Evolutionary conservation across 2,329 filamentous ascomycete species (phyloP), one percentile per base, ranked within the genome.

Genomic region (Bimuria novae-zelandiae): DNA sequence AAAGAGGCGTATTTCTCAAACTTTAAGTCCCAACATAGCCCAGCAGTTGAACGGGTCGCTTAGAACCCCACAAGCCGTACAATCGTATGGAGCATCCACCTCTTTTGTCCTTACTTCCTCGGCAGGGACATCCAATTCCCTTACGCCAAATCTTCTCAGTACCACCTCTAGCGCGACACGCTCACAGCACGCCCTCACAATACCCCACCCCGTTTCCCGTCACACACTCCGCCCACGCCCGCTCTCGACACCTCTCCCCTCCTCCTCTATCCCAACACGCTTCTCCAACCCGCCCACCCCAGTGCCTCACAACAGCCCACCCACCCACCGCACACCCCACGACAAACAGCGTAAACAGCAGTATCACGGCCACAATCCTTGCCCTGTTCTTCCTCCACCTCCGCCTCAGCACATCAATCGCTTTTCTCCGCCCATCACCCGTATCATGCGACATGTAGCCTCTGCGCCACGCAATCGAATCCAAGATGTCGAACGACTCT

Each of bases 401-500:
- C 27, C 51, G 53, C 16, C 33, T 50, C 23, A 62, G 35, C 25
- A 51, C 37, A 33, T 45, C 48, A 25, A 35, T 49, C 10, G 32
- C 29, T 10, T 51, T 29, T 5, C 41, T 46, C 41, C 49, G 41
- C 16, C 25, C 45, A 11, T 23, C 25, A 17, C 32, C 39, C 3
- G 39, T 17, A 21, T 60, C 51, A 25, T 61, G 52, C 3, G 53
- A 57, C 17, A 60, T 65, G 54, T 70, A 65, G 33, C 64, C 65
- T 39, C 58, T 56, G 16, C 67, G 63, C 69, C 70, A 72, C 40
- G 69, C 65, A 36, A 68, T 62, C 19, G 57, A 63, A 25, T 71
- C 69, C 17, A 70, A 55, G 33, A 71, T 60, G 45, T 72, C 69
- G 49, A 73, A 70, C 14, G 69, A 68, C 48, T 72, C 67, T 16